These are phyloP conservation scores for Ballota nigra DNA, from an alignment of 257 asterid species.

Conservation along the genomic window DNA sequence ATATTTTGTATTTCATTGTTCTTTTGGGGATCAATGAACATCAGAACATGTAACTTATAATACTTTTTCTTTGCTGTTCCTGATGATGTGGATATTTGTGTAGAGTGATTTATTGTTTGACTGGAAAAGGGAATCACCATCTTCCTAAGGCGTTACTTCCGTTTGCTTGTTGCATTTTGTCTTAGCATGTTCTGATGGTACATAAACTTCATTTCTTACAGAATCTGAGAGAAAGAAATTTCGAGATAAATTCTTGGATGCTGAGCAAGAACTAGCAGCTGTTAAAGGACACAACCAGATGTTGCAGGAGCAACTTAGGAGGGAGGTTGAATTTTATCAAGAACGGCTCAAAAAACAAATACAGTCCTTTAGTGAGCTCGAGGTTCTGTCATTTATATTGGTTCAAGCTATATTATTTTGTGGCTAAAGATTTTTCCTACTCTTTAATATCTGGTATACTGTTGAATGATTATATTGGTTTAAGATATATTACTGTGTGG, in stretches of 20 bases:
- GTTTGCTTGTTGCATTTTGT: conserved; percentile 10
- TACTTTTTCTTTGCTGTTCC: background rate
- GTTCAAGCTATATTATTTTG: background rate
- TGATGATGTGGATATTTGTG: conserved; percentile 3
- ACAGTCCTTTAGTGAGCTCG: conserved; percentile 73
- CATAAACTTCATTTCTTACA: conserved; percentile 33
- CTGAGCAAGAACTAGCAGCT: conserved; percentile 97
- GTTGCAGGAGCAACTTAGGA: conserved; percentile 71
- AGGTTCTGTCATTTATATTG: conserved; percentile 48
- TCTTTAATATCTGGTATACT: background rate
- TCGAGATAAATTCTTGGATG: conserved; percentile 56
- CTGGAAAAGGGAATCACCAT: background rate
- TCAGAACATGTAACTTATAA: background rate
- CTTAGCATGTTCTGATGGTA: conserved; percentile 22
- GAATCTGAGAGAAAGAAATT: conserved; percentile 79
- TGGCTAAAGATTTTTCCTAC: background rate
- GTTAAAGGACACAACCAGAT: conserved; percentile 77
- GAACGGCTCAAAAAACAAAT: conserved; percentile 75
- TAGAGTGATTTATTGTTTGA: background rate
- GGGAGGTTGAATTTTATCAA: conserved; percentile 74
- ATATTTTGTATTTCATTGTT: conserved; percentile 15
- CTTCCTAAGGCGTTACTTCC: background rate
- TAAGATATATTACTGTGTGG: background rate
- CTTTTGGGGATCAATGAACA: background rate
- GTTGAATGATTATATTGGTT: conserved; percentile 16